Conservation (phyloP, 257 asterid species). For the Thymus mandschuricus region DNA sequence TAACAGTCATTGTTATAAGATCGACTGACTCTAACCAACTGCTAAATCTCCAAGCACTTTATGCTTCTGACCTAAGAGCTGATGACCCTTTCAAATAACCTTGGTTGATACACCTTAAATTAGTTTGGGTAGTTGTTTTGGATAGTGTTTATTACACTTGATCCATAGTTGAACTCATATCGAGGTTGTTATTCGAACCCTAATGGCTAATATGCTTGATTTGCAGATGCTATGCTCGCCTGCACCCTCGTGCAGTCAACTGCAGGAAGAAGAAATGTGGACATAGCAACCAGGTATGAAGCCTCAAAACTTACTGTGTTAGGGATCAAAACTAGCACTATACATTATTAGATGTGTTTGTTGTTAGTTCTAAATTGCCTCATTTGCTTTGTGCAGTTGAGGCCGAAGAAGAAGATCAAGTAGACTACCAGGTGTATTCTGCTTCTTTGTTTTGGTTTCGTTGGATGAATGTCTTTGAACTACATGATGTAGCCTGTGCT, state of each 20-base stretch:
- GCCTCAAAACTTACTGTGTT: not conserved
- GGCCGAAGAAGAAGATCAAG: conserved; percentile 55
- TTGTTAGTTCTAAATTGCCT: not conserved
- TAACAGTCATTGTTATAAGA: not conserved
- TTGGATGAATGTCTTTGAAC: conserved; percentile 8
- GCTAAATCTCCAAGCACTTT: not conserved
- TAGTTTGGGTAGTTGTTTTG: too few species aligned
- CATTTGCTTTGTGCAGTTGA: conserved; percentile 35
- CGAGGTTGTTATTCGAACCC: not conserved
- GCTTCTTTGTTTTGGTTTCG: conserved; percentile 11
- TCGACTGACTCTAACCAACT: not conserved
- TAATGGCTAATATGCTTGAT: conserved; percentile 4
- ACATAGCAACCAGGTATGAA: conserved; percentile 49
- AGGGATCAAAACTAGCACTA: not conserved
- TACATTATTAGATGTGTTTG: not conserved
- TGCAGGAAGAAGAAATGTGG: conserved; percentile 61
- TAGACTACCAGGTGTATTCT: conserved; percentile 21
- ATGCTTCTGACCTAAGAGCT: not conserved
- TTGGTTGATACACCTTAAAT: not conserved
- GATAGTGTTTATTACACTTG: too few species aligned
- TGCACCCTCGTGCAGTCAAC: conserved; percentile 53
- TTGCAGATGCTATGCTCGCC: conserved; percentile 47
- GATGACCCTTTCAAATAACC: not conserved
- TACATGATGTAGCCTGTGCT: conserved; percentile 24
- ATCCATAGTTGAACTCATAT: too few species aligned